A percentile compares a stretch with the other conserved stretches of the same genome.
phyloP scores from a whole-genome alignment of 2,329 filamentous ascomycete species.

The Colletotrichum eleusines region DNA sequence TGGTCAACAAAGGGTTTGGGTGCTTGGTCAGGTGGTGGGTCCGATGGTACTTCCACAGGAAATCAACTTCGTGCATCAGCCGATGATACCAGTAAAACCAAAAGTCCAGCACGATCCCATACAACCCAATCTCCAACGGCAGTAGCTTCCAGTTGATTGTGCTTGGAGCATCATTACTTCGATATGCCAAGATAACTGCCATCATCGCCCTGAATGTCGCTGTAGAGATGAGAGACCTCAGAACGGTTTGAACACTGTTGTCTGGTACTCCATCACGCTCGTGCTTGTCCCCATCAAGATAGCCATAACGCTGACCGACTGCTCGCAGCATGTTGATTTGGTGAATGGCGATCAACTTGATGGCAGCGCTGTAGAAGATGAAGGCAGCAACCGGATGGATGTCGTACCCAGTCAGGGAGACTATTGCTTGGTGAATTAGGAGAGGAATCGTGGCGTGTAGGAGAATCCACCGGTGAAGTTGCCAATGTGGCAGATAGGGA shows the following conservation, averaged over 20 bases:
- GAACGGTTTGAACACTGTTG: slow-evolving; percentile 51
- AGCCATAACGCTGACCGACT: slow-evolving; percentile 54
- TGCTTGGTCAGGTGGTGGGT: slow-evolving; percentile 61
- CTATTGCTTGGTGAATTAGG: slow-evolving; percentile 52
- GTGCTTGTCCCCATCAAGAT: slow-evolving; percentile 59
- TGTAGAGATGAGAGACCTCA: slow-evolving; percentile 50
- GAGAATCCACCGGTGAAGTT: slow-evolving; percentile 55
- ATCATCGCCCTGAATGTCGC: slow-evolving; percentile 51
- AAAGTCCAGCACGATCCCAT: slow-evolving; percentile 58
- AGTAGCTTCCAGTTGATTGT: slow-evolving; percentile 52
- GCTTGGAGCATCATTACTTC: slow-evolving; percentile 43
- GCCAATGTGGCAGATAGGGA: slow-evolving; percentile 53
- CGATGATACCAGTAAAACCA: slow-evolving; percentile 61
- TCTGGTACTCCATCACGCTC: slow-evolving; percentile 58
- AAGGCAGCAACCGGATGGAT: slow-evolving; percentile 49
- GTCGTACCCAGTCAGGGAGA: slow-evolving; percentile 48
- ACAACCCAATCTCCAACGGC: slow-evolving; percentile 54
- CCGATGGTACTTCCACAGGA: slow-evolving; percentile 58
- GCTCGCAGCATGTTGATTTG: slow-evolving; percentile 54
- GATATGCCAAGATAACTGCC: slow-evolving; percentile 50
- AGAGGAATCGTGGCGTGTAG: slow-evolving; percentile 53
- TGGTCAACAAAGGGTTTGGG: slow-evolving; percentile 55
- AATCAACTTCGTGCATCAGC: slow-evolving; percentile 55
- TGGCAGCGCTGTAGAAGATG: slow-evolving; percentile 53
- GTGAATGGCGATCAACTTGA: slow-evolving; percentile 56